Evolutionary conservation across 2,329 filamentous ascomycete genomes (phyloP), one percentile per base, ranked within the genome.

Genomic region (Bipolaris sorokiniana): DNA sequence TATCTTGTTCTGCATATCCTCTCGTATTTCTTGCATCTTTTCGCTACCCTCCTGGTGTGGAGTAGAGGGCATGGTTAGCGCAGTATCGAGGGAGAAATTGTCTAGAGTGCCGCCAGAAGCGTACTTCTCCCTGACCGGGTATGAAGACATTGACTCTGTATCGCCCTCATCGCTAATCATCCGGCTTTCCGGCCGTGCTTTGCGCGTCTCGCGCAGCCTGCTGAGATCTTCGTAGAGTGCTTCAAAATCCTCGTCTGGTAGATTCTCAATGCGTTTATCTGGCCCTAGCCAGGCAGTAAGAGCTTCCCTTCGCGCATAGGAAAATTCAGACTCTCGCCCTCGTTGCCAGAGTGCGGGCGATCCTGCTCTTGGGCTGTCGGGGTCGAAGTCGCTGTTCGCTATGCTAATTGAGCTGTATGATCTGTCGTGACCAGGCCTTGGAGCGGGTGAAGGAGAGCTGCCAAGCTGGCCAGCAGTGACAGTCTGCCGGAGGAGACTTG

Each of bases 211-310:
- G 65, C 94, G 86, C 6, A 91, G 92, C 63, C 88, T 88, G 75
- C 97, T 94, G 28, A 99, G 89, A 69, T 98, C 94, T 66, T 98
- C 95, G 66, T 98, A 96, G 0, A 99, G 81, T 5, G 90, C 87
- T 77, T 98, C 96, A 23, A 99, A 83, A 73, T 99, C 94, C 68
- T 98, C 95, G 70, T 99, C 95, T 0, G 90, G 95, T 50, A 99
- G 81, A 61, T 90, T 91, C 9, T 90, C 88, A 59, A 99, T 92
- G 69, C 95, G 96, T 70, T 97, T 92, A 71, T 97, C 94, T 1
- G 90, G 87, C 5, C 95, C 95, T 18, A 98, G 81, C 58, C 97
- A 90, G 1, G 93, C 92, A 59, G 89, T 88, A 7, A 95, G 92
- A n/a, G 95, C 95, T 80, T 99, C 95, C 69, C 92, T 84, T 64